Conservation (phyloP, 495 filamentous ascomycete genomes). For the Aspergillus incahuasiensis region DNA sequence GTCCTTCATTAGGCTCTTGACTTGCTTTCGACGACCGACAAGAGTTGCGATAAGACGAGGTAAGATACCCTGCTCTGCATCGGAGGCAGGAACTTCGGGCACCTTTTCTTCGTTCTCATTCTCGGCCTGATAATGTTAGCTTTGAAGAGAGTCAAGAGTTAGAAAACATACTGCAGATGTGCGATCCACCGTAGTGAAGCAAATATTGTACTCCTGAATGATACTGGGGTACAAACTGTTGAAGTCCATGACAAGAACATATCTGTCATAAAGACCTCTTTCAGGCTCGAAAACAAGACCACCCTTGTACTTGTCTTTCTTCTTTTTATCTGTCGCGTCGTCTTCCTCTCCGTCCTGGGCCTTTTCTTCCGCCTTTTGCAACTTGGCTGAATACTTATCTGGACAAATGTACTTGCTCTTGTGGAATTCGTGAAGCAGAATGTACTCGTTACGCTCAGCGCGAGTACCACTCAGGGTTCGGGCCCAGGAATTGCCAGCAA, state of each 20-base stretch:
- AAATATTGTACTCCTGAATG: slow-evolving; percentile 99
- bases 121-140: slow-evolving; percentile 50
- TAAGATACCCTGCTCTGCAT: slow-evolving; percentile 73
- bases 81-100: slow-evolving; percentile 63
- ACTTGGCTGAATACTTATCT: slow-evolving; percentile 76
- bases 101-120: slow-evolving; percentile 72
- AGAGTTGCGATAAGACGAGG: slow-evolving; percentile 86
- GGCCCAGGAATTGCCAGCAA: slow-evolving; percentile 98
- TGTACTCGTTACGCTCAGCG: slow-evolving; percentile 98
- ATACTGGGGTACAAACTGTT: slow-evolving; percentile 98
- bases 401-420: slow-evolving; percentile 96
- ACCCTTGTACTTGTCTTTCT: slow-evolving; percentile 98
- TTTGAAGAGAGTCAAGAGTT: neutral
- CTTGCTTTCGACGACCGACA: slow-evolving; percentile 79
- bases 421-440: slow-evolving; percentile 94
- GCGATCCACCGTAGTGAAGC: slow-evolving; percentile 93
- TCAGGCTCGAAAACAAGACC: slow-evolving; percentile 98
- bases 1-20: slow-evolving; percentile 95
- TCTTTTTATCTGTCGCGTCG: slow-evolving; percentile 82
- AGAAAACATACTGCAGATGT: slow-evolving; percentile 49
- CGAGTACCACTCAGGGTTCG: slow-evolving; percentile 91
- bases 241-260: slow-evolving; percentile 98
- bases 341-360: slow-evolving; percentile 63
- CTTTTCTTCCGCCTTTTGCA: slow-evolving; percentile 62
- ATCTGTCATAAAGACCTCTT: slow-evolving; percentile 94